Evolutionary conservation across 164 flowering plant species (phyloP), one percentile per base, ranked within the genome.

Genomic region (Dillenia suffruticosa): DNA sequence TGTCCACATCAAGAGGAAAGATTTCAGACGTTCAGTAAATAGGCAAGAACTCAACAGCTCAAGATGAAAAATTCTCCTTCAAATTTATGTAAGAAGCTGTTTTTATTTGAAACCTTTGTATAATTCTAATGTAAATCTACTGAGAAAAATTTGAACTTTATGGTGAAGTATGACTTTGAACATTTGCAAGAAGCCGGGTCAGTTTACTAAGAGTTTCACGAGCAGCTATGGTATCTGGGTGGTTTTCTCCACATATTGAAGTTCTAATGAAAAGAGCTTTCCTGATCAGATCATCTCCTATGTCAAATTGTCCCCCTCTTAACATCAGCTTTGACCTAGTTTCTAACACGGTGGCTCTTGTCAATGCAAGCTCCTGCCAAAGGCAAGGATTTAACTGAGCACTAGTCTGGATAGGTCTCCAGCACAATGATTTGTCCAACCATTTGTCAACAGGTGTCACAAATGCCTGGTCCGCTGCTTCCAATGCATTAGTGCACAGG

Each of bases 281-380:
- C 72, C 97, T 77, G 24, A 91, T 84, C 6, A 91, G 80, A 68
- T 89, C 95, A 52, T 89, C 99, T 8, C 82, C 96, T 43, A 84
- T 78, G 67, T 89, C 97, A 68, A 86, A 94, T 15, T 80, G 88
- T 7, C 93, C 90, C 12, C 96, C 97, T 76, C 84, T 82, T 7
- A 89, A 65, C 98, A 94, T 84, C 43, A 94, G 69, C 74, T 89
- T 90, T 10, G 93, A 92, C 73, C 96, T 77, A 32, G 96, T 87
- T 72, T 94, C 98, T 7, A 94, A 66, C 56, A 94, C 88, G n/a
- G 85, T 79, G 22, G 99, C 96, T 73, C 89, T 79, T 57, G 82
- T 68, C 9, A 90, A 68, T 2, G 93, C 92, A n/a, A 89, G 76
- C 51, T 94, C 95, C 69, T 91, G 95, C 97, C 99, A 94, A 12